Evolutionary conservation across 1,284 basidiomycete species (phyloP), one percentile per base, ranked within the genome.

Genomic region (Microbotryum scabiosae): DNA sequence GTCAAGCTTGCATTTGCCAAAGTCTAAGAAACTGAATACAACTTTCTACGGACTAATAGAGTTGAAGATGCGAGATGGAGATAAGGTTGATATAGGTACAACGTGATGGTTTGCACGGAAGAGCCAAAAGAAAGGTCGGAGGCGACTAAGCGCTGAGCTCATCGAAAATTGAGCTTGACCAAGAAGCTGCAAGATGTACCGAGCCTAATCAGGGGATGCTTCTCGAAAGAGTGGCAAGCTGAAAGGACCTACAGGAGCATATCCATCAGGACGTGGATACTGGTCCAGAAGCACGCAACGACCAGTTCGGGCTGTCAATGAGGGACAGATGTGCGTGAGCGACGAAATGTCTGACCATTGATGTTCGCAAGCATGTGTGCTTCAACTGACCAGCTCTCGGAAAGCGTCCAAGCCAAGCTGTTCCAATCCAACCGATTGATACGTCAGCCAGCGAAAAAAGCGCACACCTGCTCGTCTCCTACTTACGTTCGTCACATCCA

Each of bases 241-340:
- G 12, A 41, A 18, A 41, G 14, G 9, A 80, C 72, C 68, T 79
- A 80, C 50, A 82, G 69, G 25, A 82, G 75, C 69, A 82, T 80
- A 69, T 81, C 80, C 75, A 79, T 80, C 8, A 80, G 75, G 18
- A 81, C 80, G 69, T 82, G 80, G 2, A 80, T 75, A 2, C 75
- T 75, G 3, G 79, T 78, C 79, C 79, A 80, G 9, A 79, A 77
- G 69, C 73, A 67, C 18, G 74, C 73, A 4, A 74, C 66, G 43
- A 76, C 63, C 21, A 76, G 59, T 41, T 76, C 75, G 20, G 69
- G 69, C 60, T 69, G 59, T 20, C 5, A 14, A 23, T 12, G 14
- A n/a, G n/a, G 28, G 12, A 43, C 28, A 21, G n/a, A 51, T n/a
- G 23, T 32, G 18, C 21, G 25, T 49, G 30, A 26, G 41, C 21